These are phyloP conservation scores for Ceratocystis ficicola DNA, from an alignment of 2,329 filamentous ascomycete species.

Conservation along the genomic window DNA sequence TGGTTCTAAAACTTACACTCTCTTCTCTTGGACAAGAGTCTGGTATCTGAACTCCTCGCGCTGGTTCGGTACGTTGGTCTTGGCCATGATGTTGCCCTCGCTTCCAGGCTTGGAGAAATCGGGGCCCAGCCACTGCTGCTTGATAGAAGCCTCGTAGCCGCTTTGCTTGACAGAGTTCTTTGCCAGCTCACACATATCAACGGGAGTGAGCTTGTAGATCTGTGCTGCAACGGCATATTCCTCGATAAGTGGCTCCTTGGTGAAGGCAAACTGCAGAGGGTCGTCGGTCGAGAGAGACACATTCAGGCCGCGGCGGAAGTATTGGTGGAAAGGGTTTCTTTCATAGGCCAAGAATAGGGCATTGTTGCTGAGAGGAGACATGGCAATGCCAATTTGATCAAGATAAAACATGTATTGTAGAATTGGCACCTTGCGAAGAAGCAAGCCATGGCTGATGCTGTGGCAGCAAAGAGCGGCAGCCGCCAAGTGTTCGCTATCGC, in stretches of 20 bases:
- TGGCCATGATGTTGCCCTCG: conserved; percentile 79
- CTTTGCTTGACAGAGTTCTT: conserved; percentile 94
- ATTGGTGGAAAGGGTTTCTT: conserved; percentile 88
- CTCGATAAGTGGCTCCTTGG: conserved; percentile 94
- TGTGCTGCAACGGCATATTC: conserved; percentile 96
- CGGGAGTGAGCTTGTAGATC: conserved; percentile 92
- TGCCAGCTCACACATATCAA: conserved; percentile 97
- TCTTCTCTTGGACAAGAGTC: conserved; percentile 69
- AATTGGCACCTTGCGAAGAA: conserved; percentile 85
- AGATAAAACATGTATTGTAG: conserved; percentile 97
- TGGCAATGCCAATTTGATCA: conserved; percentile 94
- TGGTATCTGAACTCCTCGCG: conserved; percentile 81
- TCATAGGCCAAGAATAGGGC: conserved; percentile 93
- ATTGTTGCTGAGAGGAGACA: conserved; percentile 98
- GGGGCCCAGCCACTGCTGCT: conserved; percentile 79
- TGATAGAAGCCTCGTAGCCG: conserved; percentile 79
- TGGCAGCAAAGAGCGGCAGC: conserved; percentile 86
- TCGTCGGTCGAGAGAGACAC: conserved; percentile 95
- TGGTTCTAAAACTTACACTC: conserved; percentile 51
- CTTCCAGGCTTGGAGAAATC: conserved; percentile 68
- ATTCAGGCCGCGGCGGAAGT: conserved; percentile 89
- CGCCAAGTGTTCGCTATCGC: conserved; percentile 90
- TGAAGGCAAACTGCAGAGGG: conserved; percentile 94
- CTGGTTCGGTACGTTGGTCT: conserved; percentile 92
- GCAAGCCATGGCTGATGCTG: conserved; percentile 88